phyloP scores from a whole-genome alignment of 2,329 filamentous ascomycete genomes.

The Tolypocladium endophyticum region DNA sequence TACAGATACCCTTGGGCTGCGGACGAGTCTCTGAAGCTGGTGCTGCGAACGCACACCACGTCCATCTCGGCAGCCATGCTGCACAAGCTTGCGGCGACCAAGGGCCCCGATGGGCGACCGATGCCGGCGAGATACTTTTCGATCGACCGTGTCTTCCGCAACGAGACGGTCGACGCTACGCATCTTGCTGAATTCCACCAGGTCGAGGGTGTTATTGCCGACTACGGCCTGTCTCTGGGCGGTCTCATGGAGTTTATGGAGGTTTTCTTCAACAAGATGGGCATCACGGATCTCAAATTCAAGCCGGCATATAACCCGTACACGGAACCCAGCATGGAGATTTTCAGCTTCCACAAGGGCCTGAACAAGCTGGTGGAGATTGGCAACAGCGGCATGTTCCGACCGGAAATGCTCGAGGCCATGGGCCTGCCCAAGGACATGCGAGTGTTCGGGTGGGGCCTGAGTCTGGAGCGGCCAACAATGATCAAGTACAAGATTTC shows the following conservation, averaged over 20 bases:
- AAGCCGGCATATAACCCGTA: conserved; percentile 63
- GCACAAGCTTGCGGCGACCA: conserved; percentile 75
- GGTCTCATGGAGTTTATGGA: conserved; percentile 90
- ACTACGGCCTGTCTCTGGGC: conserved; percentile 85
- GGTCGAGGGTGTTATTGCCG: conserved; percentile 95
- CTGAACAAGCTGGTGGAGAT: conserved; percentile 91
- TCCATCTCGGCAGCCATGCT: conserved; percentile 85
- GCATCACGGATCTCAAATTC: conserved; percentile 74
- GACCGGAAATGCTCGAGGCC: conserved; percentile 90
- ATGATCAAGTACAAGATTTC: conserved; percentile 93
- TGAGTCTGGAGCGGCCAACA: conserved; percentile 85
- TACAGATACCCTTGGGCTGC: conserved; percentile 92
- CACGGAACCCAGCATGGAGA: conserved; percentile 95
- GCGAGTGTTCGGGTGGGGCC: conserved; percentile 87
- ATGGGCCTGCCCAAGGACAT: conserved; percentile 91
- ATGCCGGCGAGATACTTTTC: conserved; percentile 87
- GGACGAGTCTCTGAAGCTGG: conserved; percentile 73
- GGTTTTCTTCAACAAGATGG: conserved; percentile 94
- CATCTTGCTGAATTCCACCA: conserved; percentile 98
- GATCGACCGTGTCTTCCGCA: conserved; percentile 96
- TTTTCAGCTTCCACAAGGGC: conserved; percentile 89
- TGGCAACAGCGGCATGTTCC: conserved; percentile 97
- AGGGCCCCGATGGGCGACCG: conserved; percentile 57
- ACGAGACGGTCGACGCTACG: conserved; percentile 93
- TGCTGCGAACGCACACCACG: conserved; percentile 93